Conservation (phyloP, 1,284 basidiomycete genomes). For the Cerrena zonata region DNA sequence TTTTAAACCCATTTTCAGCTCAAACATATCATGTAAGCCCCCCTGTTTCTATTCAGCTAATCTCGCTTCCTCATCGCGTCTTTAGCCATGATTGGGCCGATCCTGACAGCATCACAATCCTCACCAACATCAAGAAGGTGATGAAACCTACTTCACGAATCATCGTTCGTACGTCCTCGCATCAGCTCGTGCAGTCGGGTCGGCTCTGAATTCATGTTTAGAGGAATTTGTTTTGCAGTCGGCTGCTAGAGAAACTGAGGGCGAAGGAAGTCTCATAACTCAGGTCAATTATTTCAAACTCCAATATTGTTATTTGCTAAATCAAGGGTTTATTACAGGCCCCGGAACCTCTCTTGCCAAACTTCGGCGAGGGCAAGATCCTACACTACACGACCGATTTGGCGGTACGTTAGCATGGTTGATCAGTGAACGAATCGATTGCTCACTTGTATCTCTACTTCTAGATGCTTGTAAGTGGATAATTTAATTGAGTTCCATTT, state of each 20-base stretch:
- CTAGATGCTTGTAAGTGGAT: not conserved
- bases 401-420: constrained; percentile 21
- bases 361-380: constrained; percentile 30
- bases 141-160: constrained; percentile 18
- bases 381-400: constrained; percentile 27
- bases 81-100: constrained; percentile 28
- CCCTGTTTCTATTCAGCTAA: not conserved
- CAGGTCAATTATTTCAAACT: no score
- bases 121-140: constrained; percentile 19
- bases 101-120: constrained; percentile 19
- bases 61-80: not conserved
- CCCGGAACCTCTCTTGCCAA: constrained; percentile 22
- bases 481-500: not conserved
- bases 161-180: constrained; percentile 22
- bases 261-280: not conserved
- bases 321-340: no score
- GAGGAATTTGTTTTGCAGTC: constrained; percentile 20
- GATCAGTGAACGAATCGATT: not conserved
- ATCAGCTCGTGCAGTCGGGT: no score
- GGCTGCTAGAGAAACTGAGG: not conserved
- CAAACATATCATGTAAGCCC: constrained; percentile 1
- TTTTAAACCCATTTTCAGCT: not conserved
- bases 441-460: not conserved
- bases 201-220: no score
- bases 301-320: no score